These are phyloP conservation scores for Neurospora sp. DNA, from an alignment of 2,329 filamentous ascomycete genomes.

Conservation along the genomic window DNA sequence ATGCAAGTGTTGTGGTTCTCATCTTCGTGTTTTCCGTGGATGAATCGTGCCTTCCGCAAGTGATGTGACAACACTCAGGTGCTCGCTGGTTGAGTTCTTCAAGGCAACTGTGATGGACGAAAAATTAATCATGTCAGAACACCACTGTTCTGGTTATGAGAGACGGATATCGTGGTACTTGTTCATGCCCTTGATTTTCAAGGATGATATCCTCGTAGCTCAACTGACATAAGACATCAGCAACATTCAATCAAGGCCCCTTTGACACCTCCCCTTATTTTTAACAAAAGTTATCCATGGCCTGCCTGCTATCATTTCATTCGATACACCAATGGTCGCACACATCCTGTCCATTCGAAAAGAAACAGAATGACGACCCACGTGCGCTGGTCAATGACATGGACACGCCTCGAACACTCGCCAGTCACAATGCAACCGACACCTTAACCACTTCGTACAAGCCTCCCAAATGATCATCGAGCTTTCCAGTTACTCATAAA, in stretches of 20 bases:
- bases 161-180: neutral
- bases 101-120: neutral
- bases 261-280: too few species aligned
- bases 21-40: neutral
- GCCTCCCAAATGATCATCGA: neutral
- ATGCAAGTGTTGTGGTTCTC: neutral
- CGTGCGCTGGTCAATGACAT: neutral
- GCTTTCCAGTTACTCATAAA: neutral
- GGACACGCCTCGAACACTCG: neutral
- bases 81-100: neutral
- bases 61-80: neutral
- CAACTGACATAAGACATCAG: too few species aligned
- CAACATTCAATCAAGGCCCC: too few species aligned
- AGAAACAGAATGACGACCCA: neutral
- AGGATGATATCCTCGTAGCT: too few species aligned
- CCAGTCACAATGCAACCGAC: neutral
- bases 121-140: neutral
- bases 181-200: neutral
- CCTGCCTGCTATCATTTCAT: too few species aligned
- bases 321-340: too few species aligned
- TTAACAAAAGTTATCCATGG: too few species aligned
- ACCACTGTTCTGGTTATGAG: neutral
- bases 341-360: too few species aligned
- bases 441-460: neutral
- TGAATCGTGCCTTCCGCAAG: neutral